phyloP scores from a whole-genome alignment of 352 stramenopile species.

The Blastocystis sp. region DNA sequence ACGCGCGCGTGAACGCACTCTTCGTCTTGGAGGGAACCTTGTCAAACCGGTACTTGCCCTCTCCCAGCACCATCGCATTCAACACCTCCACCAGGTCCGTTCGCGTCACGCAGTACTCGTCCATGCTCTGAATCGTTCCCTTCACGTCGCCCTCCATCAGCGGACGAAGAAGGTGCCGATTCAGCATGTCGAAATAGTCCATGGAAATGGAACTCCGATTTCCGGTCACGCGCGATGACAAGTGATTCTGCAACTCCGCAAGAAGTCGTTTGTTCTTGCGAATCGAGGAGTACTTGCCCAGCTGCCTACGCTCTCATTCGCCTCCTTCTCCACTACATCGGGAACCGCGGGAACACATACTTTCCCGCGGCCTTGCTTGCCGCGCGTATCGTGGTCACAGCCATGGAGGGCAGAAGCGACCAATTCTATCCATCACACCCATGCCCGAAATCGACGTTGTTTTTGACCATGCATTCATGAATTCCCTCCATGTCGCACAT shows the following conservation, averaged over 20 bases:
- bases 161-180: background rate
- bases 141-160: slow-evolving; percentile 38
- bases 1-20: slow-evolving; percentile 41
- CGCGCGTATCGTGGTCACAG: slow-evolving; percentile 86
- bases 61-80: slow-evolving; percentile 3
- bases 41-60: background rate
- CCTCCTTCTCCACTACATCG: slow-evolving; percentile 93
- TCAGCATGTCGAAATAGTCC: slow-evolving; percentile 45
- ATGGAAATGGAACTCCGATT: background rate
- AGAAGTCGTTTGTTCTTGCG: slow-evolving; percentile 53
- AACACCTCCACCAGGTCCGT: slow-evolving; percentile 51
- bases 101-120: slow-evolving; percentile 48
- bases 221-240: background rate
- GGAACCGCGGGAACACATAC: slow-evolving; percentile 79
- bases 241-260: background rate
- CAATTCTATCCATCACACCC: slow-evolving; percentile 83
- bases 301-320: slow-evolving; percentile 84
- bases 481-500: slow-evolving; percentile 88
- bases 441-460: slow-evolving; percentile 79
- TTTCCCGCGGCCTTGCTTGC: slow-evolving; percentile 75
- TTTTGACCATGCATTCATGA: slow-evolving; percentile 75
- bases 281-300: slow-evolving; percentile 75
- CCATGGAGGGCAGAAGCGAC: slow-evolving; percentile 89
- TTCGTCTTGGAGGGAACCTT: slow-evolving; percentile 26
- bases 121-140: slow-evolving; percentile 48